Base-by-base conservation (phyloP, 139 green algal genomes). In the Chlorella sp. region DNA sequence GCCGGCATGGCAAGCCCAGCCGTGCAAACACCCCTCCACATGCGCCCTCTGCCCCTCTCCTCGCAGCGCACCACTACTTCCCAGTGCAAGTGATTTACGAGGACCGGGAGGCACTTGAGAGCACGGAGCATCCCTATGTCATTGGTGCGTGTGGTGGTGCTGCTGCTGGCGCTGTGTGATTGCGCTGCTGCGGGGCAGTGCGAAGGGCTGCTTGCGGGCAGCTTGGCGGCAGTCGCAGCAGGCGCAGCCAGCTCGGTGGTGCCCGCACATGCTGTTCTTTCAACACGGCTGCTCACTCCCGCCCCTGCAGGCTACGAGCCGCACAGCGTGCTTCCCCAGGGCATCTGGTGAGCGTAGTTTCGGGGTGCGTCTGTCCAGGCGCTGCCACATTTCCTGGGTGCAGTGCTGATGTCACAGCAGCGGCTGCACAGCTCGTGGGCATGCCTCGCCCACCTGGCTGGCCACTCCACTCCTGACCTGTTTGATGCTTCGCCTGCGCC, bases 321-420 rank as follows among this genome's bases (percentile, higher is more conserved):
- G 7, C 87, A 90, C 82, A 81, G 76, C 48, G 87, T 90, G 38
- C 65, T 90, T 34, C 87, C 87, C 41, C 86, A 90, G 68, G 86
- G 41, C 62, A 87, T 87, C n/a, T 73, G 38, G 68, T 75, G 68
- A 75, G 68, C 22, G 24, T 11, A 26, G 51, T 60, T 60, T 11
- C 14, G 46, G 46, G 46, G 46, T 11, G 8, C 46, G 11, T 54
- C 8, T 54, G 46, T 54, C 8, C 46, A 19, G n/a, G n/a, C n/a
- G n/a, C n/a, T n/a, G n/a, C n/a, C n/a, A n/a, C n/a, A n/a, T n/a
- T n/a, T n/a, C n/a, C 11, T 20, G 34, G 38, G n/a, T 77, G 60
- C 34, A 68, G 60, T 5, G 60, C 14, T 56, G 28, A 38, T 5
- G 34, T 9, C 6, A 7, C 7, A 32, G 7, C n/a, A 76, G 22